These are phyloP conservation scores for Xylaria sp. DNA, from an alignment of 495 filamentous ascomycete genomes.

Conservation along the genomic window DNA sequence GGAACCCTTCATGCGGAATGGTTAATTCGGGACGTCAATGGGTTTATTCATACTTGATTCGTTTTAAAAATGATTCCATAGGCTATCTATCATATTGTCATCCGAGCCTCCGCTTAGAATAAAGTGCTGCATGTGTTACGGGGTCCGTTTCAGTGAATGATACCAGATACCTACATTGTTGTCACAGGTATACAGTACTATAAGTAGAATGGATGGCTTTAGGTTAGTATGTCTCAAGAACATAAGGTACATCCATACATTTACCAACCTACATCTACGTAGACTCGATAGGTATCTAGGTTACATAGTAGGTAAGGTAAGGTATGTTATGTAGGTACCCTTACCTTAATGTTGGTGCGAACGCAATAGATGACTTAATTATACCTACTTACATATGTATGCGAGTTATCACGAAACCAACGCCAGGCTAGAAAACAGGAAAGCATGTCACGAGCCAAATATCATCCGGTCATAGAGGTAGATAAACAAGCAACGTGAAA, in stretches of 20 bases:
- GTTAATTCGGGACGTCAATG: conserved; percentile 1
- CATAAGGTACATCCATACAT: too few species aligned
- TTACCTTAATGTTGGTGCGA: background rate
- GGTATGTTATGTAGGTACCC: background rate
- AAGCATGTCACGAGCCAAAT: background rate
- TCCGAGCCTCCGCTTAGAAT: background rate
- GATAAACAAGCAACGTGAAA: background rate
- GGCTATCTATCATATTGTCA: background rate
- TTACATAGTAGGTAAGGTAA: background rate
- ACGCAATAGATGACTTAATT: background rate
- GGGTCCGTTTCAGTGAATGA: background rate
- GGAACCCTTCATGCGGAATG: conserved; percentile 15
- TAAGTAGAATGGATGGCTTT: too few species aligned
- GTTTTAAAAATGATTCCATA: background rate
- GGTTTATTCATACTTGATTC: background rate
- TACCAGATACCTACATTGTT: background rate
- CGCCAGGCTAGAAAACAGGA: background rate
- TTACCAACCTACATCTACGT: too few species aligned
- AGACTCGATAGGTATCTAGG: background rate
- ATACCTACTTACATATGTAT: too few species aligned
- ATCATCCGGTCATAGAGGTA: background rate
- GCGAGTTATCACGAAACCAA: background rate
- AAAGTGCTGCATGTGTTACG: background rate
- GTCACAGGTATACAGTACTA: too few species aligned
- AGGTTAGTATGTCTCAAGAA: too few species aligned